phyloP scores from a whole-genome alignment of 805 yeast species.

The Nakazawaea ernobii region DNA sequence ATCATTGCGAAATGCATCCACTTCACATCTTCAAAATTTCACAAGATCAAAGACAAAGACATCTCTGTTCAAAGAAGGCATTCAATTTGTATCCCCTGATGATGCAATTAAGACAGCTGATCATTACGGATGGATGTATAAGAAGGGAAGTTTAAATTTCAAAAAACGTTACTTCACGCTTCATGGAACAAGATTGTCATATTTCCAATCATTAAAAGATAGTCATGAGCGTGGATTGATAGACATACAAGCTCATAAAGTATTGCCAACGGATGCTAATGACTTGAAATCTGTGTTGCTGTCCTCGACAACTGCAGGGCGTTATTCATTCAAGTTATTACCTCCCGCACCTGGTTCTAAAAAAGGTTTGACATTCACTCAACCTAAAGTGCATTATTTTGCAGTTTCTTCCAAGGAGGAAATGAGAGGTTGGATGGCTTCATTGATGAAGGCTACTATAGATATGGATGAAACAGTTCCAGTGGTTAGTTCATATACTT shows the following conservation, averaged over 20 bases:
- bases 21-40: slow-evolving; percentile 41
- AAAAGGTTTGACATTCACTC: slow-evolving; percentile 93
- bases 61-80: slow-evolving; percentile 84
- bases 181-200: slow-evolving; percentile 90
- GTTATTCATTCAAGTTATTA: slow-evolving; percentile 83
- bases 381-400: slow-evolving; percentile 92
- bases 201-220: slow-evolving; percentile 75
- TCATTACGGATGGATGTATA: slow-evolving; percentile 93
- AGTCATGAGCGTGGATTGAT: slow-evolving; percentile 85
- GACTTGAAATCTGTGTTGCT: slow-evolving; percentile 91
- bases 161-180: slow-evolving; percentile 78
- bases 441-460: slow-evolving; percentile 91
- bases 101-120: slow-evolving; percentile 74
- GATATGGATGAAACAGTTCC: slow-evolving; percentile 93
- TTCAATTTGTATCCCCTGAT: slow-evolving; percentile 65
- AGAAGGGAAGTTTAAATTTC: slow-evolving; percentile 87
- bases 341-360: slow-evolving; percentile 98
- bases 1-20: slow-evolving; percentile 46
- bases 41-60: slow-evolving; percentile 58
- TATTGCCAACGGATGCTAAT: slow-evolving; percentile 67
- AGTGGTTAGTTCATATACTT: slow-evolving; percentile 83
- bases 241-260: slow-evolving; percentile 93
- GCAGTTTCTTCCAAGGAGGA: slow-evolving; percentile 91
- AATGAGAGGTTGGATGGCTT: slow-evolving; percentile 93
- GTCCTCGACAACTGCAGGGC: slow-evolving; percentile 90